Evolutionary conservation across 768 basidiomycete species (phyloP), one percentile per base, ranked within the genome.

Genomic region (Termitomyces sp.): DNA sequence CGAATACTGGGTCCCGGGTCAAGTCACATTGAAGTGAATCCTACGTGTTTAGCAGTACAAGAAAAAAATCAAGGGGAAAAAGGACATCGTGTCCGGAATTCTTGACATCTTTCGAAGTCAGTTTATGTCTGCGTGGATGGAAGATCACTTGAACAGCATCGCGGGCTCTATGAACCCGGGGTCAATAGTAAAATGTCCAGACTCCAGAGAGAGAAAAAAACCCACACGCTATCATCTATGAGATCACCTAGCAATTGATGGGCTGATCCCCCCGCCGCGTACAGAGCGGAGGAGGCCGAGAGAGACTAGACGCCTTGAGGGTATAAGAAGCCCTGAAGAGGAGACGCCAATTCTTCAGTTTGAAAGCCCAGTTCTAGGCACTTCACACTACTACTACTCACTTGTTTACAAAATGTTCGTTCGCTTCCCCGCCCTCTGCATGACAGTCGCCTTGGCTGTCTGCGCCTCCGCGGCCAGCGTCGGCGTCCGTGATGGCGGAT

Each of bases 391-490:
- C 36, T 13, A 13, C 28, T 30, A 50, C 18, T 50, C 10, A 32
- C 16, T 30, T 50, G 10, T 44, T 16, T 4, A 64, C 40, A 9
- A n/a, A 35, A 64, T 64, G 64, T 60, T 60, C 32, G 53, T 50
- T 62, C 64, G 64, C 36, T 16, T 58, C 41, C 38, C 55, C 40
- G 50, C 58, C 28, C 50, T 62, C 38, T 62, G 52, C 57, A 57
- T 62, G 46, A 41, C 57, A 54, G 32, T 63, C 38, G 20, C 54
- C 50, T 51, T 64, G 52, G 61, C 61, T 36, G 53, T 64, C 61
- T 62, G 58, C 38, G 61, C 61, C 26, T 60, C 59, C 47, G 58
- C 51, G 38, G 58, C 61, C 23, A 62, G n/a, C 30, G 59, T 62
- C 44, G 23, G 20, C 18, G 55, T 44, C 38, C 61, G 61, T 38